These are phyloP conservation scores for Millerozyma acaciae DNA, from an alignment of 805 yeast species.

Conservation along the genomic window DNA sequence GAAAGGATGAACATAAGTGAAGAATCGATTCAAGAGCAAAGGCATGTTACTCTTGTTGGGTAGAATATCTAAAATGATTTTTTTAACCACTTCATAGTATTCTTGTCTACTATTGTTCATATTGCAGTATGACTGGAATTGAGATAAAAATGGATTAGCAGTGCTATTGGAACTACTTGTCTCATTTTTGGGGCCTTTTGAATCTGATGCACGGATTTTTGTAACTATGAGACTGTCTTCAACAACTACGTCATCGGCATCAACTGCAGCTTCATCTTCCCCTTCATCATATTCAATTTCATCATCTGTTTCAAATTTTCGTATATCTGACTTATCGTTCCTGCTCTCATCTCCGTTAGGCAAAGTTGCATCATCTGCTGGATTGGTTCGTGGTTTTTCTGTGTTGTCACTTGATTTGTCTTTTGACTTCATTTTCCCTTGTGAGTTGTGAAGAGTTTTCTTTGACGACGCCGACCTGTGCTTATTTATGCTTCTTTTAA, in stretches of 20 bases:
- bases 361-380: no score
- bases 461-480: no score
- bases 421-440: no score
- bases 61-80: conserved; percentile 24
- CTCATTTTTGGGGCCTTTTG: conserved; percentile 1
- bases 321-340: no score
- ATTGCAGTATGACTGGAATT: conserved; percentile 18
- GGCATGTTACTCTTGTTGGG: conserved; percentile 25
- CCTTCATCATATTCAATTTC: conserved; percentile 1
- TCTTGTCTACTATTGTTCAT: conserved; percentile 18
- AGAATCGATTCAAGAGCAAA: conserved; percentile 28
- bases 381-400: no score
- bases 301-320: no score
- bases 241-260: conserved; percentile 10
- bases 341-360: no score
- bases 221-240: conserved; percentile 29
- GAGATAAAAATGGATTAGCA: conserved; percentile 13
- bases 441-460: no score
- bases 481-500: conserved; percentile 10
- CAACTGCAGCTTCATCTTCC: conserved; percentile 4
- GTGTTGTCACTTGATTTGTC: no score
- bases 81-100: conserved; percentile 25
- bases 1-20: conserved; percentile 38
- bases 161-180: conserved; percentile 4
- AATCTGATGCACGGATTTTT: conserved; percentile 16